Evolutionary conservation across 169 alveolate genomes (phyloP).

Genomic region (Plasmodium cynomolgi): DNA sequence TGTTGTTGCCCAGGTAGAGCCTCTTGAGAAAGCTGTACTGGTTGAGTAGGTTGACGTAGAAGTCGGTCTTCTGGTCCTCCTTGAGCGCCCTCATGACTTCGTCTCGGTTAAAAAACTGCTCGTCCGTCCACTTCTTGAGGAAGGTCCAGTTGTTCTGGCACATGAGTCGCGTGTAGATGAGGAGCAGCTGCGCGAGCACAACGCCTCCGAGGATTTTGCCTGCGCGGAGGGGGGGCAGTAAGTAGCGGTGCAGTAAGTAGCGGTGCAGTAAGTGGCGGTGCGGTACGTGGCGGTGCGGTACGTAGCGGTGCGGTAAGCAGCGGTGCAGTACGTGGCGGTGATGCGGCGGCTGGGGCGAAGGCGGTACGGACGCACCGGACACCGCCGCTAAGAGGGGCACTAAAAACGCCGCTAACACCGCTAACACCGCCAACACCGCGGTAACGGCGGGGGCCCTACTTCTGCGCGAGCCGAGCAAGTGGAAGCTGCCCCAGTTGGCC

Average conservation of each 20-base stretch:
- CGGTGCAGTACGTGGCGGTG: too few relatives aligned
- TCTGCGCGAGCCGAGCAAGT: constrained; percentile 31
- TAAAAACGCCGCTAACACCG: too few relatives aligned
- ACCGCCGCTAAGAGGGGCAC: not conserved
- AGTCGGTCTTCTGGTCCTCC: constrained; percentile 47
- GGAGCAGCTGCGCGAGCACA: constrained; percentile 37
- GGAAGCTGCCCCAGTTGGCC: constrained; percentile 76
- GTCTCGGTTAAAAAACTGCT: constrained; percentile 54
- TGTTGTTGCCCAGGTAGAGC: constrained; percentile 63
- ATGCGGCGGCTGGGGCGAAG: too few relatives aligned
- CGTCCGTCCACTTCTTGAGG: constrained; percentile 71
- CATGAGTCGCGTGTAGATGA: constrained; percentile 41
- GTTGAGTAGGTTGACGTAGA: constrained; percentile 66
- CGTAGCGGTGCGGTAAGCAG: too few relatives aligned
- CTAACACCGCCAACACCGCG: not conserved
- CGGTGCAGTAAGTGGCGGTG: not conserved
- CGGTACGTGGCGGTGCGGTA: too few relatives aligned
- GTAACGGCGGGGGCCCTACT: not conserved
- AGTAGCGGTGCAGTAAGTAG: not conserved
- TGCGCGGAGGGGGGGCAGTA: not conserved
- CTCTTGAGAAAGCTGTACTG: constrained; percentile 52
- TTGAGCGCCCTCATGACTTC: constrained; percentile 41
- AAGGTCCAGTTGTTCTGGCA: constrained; percentile 57
- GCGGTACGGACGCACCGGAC: too few relatives aligned
- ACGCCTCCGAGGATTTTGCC: constrained; percentile 57